A percentile compares a stretch with the other conserved stretches of the same genome.
phyloP scores from a whole-genome alignment of 129 eudicot genomes.

The Pittosporum tobira region DNA sequence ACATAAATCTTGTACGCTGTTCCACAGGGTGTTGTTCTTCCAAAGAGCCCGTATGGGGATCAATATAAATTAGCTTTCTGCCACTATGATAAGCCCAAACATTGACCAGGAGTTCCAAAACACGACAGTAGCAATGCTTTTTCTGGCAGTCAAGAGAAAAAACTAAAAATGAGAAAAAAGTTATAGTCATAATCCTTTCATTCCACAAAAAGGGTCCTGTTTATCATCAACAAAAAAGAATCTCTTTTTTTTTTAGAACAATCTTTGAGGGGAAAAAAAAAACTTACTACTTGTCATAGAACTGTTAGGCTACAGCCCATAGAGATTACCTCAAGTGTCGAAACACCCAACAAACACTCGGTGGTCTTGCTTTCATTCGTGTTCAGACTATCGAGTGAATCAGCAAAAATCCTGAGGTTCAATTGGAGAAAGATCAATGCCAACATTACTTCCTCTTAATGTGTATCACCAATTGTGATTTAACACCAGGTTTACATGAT shows the following conservation, averaged over 20 bases:
- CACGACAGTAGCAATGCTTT: slow-evolving; percentile 78
- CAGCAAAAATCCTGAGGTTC: slow-evolving; percentile 71
- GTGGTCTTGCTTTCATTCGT: slow-evolving; percentile 31
- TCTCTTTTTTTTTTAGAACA: no score
- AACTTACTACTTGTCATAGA: no score
- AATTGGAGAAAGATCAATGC: background rate
- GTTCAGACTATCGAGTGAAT: slow-evolving; percentile 67
- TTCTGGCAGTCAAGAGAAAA: slow-evolving; percentile 32
- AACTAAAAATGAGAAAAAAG: background rate
- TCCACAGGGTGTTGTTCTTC: slow-evolving; percentile 82
- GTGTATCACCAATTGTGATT: background rate
- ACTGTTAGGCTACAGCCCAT: background rate
- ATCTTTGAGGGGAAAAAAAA: no score
- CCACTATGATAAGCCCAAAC: slow-evolving; percentile 98
- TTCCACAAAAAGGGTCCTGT: no score
- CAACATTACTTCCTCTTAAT: background rate
- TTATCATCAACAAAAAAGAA: no score
- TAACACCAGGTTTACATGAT: slow-evolving; percentile 1
- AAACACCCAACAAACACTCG: slow-evolving; percentile 54
- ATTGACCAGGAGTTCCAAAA: slow-evolving; percentile 71
- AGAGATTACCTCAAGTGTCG: slow-evolving; percentile 55
- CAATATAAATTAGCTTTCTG: slow-evolving; percentile 68
- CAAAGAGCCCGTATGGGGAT: slow-evolving; percentile 65
- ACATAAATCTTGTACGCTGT: slow-evolving; percentile 62
- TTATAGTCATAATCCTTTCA: no score